These are phyloP conservation scores for Linanthus parryae DNA, from an alignment of 148 eudicot species.

Conservation along the genomic window DNA sequence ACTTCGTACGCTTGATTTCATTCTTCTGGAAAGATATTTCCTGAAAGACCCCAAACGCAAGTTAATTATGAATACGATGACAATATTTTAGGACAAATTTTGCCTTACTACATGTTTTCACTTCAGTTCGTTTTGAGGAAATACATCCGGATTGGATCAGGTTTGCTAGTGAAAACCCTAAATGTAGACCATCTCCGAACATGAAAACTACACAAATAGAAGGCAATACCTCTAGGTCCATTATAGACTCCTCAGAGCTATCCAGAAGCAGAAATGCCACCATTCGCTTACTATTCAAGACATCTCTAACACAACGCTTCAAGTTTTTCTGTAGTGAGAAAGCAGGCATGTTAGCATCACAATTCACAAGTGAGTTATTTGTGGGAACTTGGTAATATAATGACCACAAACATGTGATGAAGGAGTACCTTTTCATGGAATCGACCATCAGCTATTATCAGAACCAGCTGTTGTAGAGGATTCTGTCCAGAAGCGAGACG, in stretches of 20 bases:
- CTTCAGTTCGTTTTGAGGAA: too few species aligned
- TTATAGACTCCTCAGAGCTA: conserved; percentile 60
- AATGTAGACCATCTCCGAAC: too few species aligned
- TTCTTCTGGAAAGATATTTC: conserved; percentile 37
- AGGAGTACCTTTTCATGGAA: conserved; percentile 59
- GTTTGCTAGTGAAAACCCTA: too few species aligned
- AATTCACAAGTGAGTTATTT: conserved; percentile 2
- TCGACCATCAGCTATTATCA: conserved; percentile 90
- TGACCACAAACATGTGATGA: background rate
- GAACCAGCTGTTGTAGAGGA: conserved; percentile 87
- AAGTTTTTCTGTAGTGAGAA: conserved; percentile 41
- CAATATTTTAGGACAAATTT: too few species aligned
- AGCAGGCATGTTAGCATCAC: background rate
- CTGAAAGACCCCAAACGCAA: conserved; percentile 19
- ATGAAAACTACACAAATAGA: too few species aligned
- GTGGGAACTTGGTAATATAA: background rate
- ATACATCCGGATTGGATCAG: too few species aligned
- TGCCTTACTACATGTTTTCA: too few species aligned
- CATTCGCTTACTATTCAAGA: conserved; percentile 72
- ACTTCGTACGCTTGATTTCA: conserved; percentile 26
- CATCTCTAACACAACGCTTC: conserved; percentile 68
- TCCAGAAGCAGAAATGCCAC: conserved; percentile 83
- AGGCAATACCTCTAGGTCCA: conserved; percentile 53
- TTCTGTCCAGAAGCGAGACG: conserved; percentile 84
- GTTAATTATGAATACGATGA: too few species aligned